A percentile compares a stretch with the other conserved stretches of the same genome.
Evolutionary conservation across 352 stramenopile species (phyloP).

Genomic region (Pythium utonaiense): DNA sequence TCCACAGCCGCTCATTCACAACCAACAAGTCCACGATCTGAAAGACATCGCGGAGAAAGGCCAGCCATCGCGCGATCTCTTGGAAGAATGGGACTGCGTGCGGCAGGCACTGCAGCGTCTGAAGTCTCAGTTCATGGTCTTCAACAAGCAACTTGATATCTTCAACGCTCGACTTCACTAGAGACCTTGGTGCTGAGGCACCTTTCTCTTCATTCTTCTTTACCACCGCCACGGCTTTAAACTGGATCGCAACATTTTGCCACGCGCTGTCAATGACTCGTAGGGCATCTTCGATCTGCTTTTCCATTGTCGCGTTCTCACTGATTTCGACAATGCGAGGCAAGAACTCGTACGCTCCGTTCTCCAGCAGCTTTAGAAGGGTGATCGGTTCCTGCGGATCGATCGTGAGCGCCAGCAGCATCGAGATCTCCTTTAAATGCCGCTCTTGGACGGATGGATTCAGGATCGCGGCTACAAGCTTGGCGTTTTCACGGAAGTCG

Average conservation of each 20-base stretch:
- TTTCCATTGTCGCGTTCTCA: slow-evolving; percentile 58
- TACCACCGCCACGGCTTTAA: slow-evolving; percentile 27
- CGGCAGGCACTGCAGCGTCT: slow-evolving; percentile 42
- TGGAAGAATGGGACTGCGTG: slow-evolving; percentile 42
- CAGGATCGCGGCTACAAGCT: slow-evolving; percentile 59
- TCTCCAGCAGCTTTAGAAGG: slow-evolving; percentile 67
- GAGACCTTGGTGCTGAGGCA: not conserved
- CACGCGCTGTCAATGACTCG: slow-evolving; percentile 48
- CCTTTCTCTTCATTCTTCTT: not conserved
- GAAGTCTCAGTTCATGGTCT: slow-evolving; percentile 54
- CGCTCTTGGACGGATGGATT: slow-evolving; percentile 65
- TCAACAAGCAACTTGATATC: slow-evolving; percentile 48
- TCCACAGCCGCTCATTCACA: slow-evolving; percentile 45
- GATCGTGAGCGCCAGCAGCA: slow-evolving; percentile 41
- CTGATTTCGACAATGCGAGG: slow-evolving; percentile 54
- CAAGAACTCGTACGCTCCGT: slow-evolving; percentile 57
- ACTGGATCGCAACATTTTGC: slow-evolving; percentile 36
- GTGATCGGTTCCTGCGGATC: slow-evolving; percentile 51
- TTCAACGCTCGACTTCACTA: slow-evolving; percentile 40
- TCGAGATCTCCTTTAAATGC: slow-evolving; percentile 56
- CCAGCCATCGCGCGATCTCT: slow-evolving; percentile 45
- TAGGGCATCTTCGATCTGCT: slow-evolving; percentile 54
- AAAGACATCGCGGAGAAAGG: slow-evolving; percentile 40
- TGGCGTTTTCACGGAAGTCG: slow-evolving; percentile 66
- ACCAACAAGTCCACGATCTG: slow-evolving; percentile 39